Evolutionary conservation across 768 basidiomycete genomes (phyloP).

Genomic region (Auricularia cornea): DNA sequence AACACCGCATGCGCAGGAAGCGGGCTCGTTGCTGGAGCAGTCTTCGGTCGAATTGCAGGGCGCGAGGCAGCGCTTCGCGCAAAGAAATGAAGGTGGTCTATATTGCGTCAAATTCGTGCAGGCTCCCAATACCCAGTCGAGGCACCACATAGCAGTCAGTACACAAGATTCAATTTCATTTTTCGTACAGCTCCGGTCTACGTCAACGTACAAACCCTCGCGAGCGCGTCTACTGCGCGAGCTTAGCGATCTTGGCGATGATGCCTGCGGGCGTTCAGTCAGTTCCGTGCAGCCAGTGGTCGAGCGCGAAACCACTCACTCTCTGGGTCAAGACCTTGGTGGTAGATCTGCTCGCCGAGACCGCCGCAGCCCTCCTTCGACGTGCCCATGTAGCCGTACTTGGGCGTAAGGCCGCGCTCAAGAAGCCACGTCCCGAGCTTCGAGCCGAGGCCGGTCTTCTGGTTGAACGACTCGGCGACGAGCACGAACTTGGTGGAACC

Average conservation of each 20-base stretch:
- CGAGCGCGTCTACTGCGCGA: constrained; percentile 21
- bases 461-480: constrained; percentile 78
- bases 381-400: constrained; percentile 73
- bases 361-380: constrained; percentile 67
- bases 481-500: constrained; percentile 71
- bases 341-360: constrained; percentile 75
- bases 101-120: too few species aligned
- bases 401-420: constrained; percentile 72
- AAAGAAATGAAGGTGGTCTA: background rate
- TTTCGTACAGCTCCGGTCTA: background rate
- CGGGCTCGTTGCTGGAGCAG: constrained; percentile 55
- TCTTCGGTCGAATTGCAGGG: constrained; percentile 55
- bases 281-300: background rate
- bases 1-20: too few species aligned
- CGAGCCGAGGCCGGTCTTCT: constrained; percentile 86
- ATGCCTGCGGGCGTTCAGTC: constrained; percentile 30
- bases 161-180: background rate
- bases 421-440: constrained; percentile 83
- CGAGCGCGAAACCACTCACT: constrained; percentile 36
- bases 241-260: constrained; percentile 36
- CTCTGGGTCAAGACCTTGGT: constrained; percentile 73
- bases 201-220: background rate
- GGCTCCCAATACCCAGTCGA: too few species aligned
- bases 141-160: too few species aligned
- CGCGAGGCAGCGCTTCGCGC: constrained; percentile 28